Percentiles rank a stretch among this genome's conserved stretches.
Evolutionary conservation across 2,329 filamentous ascomycete species (phyloP).

Genomic region (Lachnellula subtilissima): DNA sequence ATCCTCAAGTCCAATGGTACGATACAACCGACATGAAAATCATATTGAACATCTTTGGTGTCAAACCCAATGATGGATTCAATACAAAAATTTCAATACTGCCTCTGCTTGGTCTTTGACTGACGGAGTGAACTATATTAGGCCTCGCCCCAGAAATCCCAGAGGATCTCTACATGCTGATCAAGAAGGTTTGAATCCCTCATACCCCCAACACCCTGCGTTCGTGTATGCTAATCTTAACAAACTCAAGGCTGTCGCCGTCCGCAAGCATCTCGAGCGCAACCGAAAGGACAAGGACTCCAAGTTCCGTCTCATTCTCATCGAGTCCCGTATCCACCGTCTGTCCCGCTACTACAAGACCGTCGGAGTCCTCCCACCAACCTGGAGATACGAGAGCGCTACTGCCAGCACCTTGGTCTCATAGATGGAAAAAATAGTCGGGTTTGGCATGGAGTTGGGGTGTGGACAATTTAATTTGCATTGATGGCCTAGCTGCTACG

Average conservation of each 20-base stretch:
- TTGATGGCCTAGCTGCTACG: conserved; percentile 22
- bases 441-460: conserved; percentile 28
- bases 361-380: conserved; percentile 76
- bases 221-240: conserved; percentile 17
- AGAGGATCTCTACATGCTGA: conserved; percentile 99
- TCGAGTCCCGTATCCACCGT: conserved; percentile 99
- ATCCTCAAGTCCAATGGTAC: conserved; percentile 98
- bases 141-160: conserved; percentile 98
- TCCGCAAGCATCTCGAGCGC: conserved; percentile 99
- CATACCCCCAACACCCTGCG: not conserved
- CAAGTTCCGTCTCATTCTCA: conserved; percentile 99
- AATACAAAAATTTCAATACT: conserved; percentile 31
- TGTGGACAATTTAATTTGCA: conserved; percentile 24
- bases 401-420: conserved; percentile 92
- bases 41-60: conserved; percentile 31
- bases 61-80: conserved; percentile 19
- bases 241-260: conserved; percentile 67
- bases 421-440: conserved; percentile 48
- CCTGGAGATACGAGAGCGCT: conserved; percentile 98
- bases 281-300: conserved; percentile 99
- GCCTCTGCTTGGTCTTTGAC: conserved; percentile 88
- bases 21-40: conserved; percentile 37
- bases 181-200: conserved; percentile 81
- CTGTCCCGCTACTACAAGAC: conserved; percentile 99
- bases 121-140: conserved; percentile 77